Evolutionary conservation across 805 yeast genomes (phyloP), one percentile per base, ranked within the genome.

Genomic region (Spathaspora arborariae): DNA sequence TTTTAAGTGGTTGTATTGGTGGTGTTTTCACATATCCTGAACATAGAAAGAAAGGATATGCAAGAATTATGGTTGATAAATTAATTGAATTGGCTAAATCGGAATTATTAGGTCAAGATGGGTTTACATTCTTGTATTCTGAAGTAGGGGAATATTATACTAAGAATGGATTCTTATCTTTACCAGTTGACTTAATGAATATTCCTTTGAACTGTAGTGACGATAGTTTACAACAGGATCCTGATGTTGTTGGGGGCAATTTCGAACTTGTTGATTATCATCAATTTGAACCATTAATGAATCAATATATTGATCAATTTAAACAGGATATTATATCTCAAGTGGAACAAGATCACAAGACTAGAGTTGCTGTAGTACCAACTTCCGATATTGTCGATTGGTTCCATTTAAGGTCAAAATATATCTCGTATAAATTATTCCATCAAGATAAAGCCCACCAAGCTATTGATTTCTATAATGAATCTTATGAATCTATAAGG

Each of bases 71-170:
- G 76, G 56, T 70, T 21, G 72, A 69, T 49, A 59, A 64, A 49
- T 47, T 69, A 41, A 65, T 67, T 35, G 62, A 64, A 19, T 40
- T 51, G 20, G 53, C 60, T 20, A 59, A 58, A 47, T 36, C 22
- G 3, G 56, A 57, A 11, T 46, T 44, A 13, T 41, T 67, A 26
- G 72, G 70, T 2, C 46, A 46, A 2, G 64, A 63, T 34, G 75
- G 74, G 1, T 69, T 61, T 47, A 57, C 59, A 7, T 65, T 67
- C 49, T 60, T 72, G 46, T 71, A 72, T 52, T 68, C 75, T 2
- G 77, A 72, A 50, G 63, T 72, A 9, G 76, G 76, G 9, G 76
- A 72, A 44, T 72, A 68, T 56, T 72, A 72, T 50, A 45, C 57
- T 41, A 59, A 59, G 20, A 55, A 56, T 44, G 77, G 76, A 13